These are phyloP conservation scores for Xerocomellus chrysenteron DNA, from an alignment of 768 basidiomycete genomes.

Conservation along the genomic window DNA sequence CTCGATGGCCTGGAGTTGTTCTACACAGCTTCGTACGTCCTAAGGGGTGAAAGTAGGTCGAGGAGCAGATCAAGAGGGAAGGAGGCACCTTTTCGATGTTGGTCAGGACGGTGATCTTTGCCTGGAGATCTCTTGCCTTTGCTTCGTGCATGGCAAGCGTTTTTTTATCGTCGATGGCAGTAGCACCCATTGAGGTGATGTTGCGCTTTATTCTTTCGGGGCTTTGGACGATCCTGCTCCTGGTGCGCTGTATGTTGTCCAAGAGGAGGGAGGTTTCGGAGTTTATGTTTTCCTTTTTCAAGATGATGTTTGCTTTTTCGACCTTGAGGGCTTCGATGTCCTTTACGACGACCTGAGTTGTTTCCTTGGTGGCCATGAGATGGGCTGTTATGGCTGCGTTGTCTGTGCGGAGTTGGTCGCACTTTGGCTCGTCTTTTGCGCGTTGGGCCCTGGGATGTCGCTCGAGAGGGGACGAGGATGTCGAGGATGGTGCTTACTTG, in stretches of 20 bases:
- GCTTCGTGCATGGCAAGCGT: slow-evolving; percentile 61
- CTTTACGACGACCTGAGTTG: slow-evolving; percentile 55
- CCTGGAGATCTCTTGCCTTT: slow-evolving; percentile 75
- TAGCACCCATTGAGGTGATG: slow-evolving; percentile 72
- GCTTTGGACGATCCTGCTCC: slow-evolving; percentile 82
- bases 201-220: slow-evolving; percentile 86
- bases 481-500: slow-evolving; percentile 43
- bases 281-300: slow-evolving; percentile 69
- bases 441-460: slow-evolving; percentile 50
- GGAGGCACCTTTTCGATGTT: slow-evolving; percentile 70
- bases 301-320: slow-evolving; percentile 61
- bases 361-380: slow-evolving; percentile 69
- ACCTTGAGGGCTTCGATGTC: slow-evolving; percentile 71
- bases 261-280: slow-evolving; percentile 56
- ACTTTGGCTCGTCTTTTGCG: slow-evolving; percentile 67
- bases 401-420: slow-evolving; percentile 56
- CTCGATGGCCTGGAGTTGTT: slow-evolving; percentile 74
- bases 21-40: slow-evolving; percentile 71
- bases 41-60: slow-evolving; percentile 26
- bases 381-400: slow-evolving; percentile 61
- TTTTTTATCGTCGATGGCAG: slow-evolving; percentile 69
- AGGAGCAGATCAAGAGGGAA: not conserved
- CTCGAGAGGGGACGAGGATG: not conserved
- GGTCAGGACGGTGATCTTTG: slow-evolving; percentile 67
- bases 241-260: slow-evolving; percentile 62